Base-by-base conservation (phyloP, 306 rosid genomes). In the Sesbania bispinosa region DNA sequence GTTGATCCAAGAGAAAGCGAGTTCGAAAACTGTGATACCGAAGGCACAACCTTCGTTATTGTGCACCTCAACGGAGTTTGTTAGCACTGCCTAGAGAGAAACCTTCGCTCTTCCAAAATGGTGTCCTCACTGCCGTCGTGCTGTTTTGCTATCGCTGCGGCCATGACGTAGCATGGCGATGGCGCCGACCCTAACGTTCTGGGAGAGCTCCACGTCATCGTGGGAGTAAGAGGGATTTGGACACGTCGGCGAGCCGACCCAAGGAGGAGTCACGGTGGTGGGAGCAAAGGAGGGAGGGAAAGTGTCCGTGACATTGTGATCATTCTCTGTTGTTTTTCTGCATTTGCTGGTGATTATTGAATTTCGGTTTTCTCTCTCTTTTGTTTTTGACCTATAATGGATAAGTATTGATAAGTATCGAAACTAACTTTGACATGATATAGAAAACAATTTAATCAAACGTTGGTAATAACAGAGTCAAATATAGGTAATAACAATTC, bases 31-130 rank as follows among this genome's bases (percentile, higher is more conserved):
- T 2, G 95, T 88, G 6, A 89, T 81, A 1, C 95, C 96, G 0
- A 89, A 55, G 4, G 74, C 45, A 24, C 80, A 69, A 20, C 96
- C 94, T 4, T 41, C 53, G 53, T 72, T 24, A 74, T 87, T 89
- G 52, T 84, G 88, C 77, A 92, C 97, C 83, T 92, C 98, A 4
- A 89, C 98, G 10, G 90, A 92, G 79, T 92, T 92, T 29, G 92
- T 92, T 38, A 92, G 77, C 58, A 92, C 90, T 0, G 79, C 72
- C 61, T 95, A 86, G 1, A 92, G 60, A 3, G 85, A 85, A 0
- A 74, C 81, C 0, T 73, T 79, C 0, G 89, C 93, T 79, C 80
- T 81, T 84, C 91, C 72, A 80, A 58, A 18, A 63, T 75, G 21
- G 33, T 50, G 35, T 66, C 84, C 70, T 74, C 61, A 15, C 7